A percentile compares a stretch with the other conserved stretches of the same genome.
Evolutionary conservation across 441 rosid species (phyloP).

Genomic region (Rhodomyrtus psidioides): DNA sequence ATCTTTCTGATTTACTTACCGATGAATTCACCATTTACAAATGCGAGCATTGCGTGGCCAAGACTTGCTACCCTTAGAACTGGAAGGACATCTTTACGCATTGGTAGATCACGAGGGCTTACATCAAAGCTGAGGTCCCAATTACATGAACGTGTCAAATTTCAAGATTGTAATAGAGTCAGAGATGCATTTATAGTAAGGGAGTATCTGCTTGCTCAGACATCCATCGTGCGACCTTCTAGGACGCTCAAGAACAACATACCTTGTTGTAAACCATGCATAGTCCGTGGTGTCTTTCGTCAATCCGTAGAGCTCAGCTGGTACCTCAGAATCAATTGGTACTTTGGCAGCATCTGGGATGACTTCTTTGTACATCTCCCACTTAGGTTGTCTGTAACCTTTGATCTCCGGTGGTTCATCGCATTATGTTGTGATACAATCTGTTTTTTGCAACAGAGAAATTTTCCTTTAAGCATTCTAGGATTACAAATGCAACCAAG

Average conservation of each 20-base stretch:
- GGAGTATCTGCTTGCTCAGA: background rate
- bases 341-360: background rate
- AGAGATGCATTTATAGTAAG: background rate
- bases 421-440: slow-evolving; percentile 63
- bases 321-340: slow-evolving; percentile 3
- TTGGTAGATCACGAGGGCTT: slow-evolving; percentile 33
- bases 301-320: slow-evolving; percentile 40
- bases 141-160: background rate
- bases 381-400: background rate
- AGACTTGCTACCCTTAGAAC: slow-evolving; percentile 67
- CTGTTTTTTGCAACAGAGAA: slow-evolving; percentile 18
- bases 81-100: slow-evolving; percentile 30
- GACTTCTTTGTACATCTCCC: slow-evolving; percentile 4
- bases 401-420: slow-evolving; percentile 41
- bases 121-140: slow-evolving; percentile 40
- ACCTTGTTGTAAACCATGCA: slow-evolving; percentile 64
- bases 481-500: background rate
- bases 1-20: slow-evolving; percentile 31
- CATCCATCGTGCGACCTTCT: background rate
- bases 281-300: slow-evolving; percentile 73
- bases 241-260: slow-evolving; percentile 3
- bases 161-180: background rate
- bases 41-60: slow-evolving; percentile 69
- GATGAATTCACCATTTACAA: slow-evolving; percentile 60
- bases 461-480: background rate